phyloP scores from a whole-genome alignment of 345 rosid species.

The Linum usitatissimum region DNA sequence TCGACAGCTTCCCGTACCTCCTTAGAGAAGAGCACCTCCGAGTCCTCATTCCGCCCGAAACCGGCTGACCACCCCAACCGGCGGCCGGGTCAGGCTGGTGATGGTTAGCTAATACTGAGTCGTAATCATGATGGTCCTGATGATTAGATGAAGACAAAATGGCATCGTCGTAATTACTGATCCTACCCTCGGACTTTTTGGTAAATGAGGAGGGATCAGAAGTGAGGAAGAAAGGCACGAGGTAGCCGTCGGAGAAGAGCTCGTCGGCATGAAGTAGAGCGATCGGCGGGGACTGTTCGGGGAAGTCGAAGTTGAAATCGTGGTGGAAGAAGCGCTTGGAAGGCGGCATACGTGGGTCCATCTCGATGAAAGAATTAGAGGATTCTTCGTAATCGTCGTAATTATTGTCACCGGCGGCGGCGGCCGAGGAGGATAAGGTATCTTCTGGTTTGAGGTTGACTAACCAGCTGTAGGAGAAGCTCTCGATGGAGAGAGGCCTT shows the following conservation, averaged over 20 bases:
- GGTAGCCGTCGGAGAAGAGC: slow-evolving; percentile 70
- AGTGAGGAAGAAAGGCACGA: slow-evolving; percentile 40
- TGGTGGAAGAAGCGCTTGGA: slow-evolving; percentile 71
- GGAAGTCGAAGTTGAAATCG: slow-evolving; percentile 74
- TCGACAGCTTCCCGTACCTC: slow-evolving; percentile 48
- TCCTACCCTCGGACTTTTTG: too few relatives aligned
- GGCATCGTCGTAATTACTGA: too few relatives aligned
- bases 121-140: too few relatives aligned
- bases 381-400: slow-evolving; percentile 62
- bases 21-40: slow-evolving; percentile 31
- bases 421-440: slow-evolving; percentile 29
- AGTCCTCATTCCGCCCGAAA: slow-evolving; percentile 6
- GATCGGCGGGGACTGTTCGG: slow-evolving; percentile 41
- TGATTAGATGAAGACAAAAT: too few relatives aligned
- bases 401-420: slow-evolving; percentile 42
- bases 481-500: slow-evolving; percentile 69
- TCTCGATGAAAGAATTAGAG: slow-evolving; percentile 65
- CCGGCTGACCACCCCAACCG: not conserved
- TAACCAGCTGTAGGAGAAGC: slow-evolving; percentile 87
- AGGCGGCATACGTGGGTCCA: slow-evolving; percentile 91
- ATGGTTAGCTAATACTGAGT: too few relatives aligned
- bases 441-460: slow-evolving; percentile 62
- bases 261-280: slow-evolving; percentile 71
- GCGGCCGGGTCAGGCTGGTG: not conserved
- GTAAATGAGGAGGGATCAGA: not conserved